Evolutionary conservation across 371 early-diverging fungal species (phyloP).

Genomic region (Chytridium lagenaria): DNA sequence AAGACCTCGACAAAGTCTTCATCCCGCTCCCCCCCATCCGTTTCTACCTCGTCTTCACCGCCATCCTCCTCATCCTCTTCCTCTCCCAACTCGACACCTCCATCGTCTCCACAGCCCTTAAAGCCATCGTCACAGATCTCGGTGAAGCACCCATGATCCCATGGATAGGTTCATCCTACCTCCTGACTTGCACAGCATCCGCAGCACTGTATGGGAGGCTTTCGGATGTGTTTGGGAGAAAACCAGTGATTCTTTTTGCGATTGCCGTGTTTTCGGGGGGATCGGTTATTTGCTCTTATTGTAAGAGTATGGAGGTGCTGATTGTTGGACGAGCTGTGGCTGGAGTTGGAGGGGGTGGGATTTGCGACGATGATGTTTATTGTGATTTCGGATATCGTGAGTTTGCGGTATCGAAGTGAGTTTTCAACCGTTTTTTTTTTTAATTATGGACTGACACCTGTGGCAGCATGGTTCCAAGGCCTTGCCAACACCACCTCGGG

Average conservation of each 20-base stretch:
- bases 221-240: slow-evolving; percentile 79
- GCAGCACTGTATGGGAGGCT: slow-evolving; percentile 58
- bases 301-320: slow-evolving; percentile 61
- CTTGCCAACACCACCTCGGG: slow-evolving; percentile 45
- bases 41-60: slow-evolving; percentile 10
- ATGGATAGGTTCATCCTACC: slow-evolving; percentile 35
- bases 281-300: slow-evolving; percentile 9
- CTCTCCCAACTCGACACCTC: slow-evolving; percentile 16
- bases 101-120: slow-evolving; percentile 66
- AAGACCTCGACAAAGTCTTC: slow-evolving; percentile 8
- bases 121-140: slow-evolving; percentile 52
- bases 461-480: slow-evolving; percentile 45
- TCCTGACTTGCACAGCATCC: slow-evolving; percentile 19
- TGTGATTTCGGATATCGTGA: slow-evolving; percentile 50
- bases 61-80: neutral
- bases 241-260: slow-evolving; percentile 38
- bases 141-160: slow-evolving; percentile 63
- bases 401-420: slow-evolving; percentile 52
- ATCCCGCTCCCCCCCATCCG: slow-evolving; percentile 2
- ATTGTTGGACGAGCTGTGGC: slow-evolving; percentile 71
- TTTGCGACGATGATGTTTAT: slow-evolving; percentile 67
- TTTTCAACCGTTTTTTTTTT: neutral
- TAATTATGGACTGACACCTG: neutral
- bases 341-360: slow-evolving; percentile 73
- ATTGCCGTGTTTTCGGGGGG: slow-evolving; percentile 28